Base-by-base conservation (phyloP, 2,329 filamentous ascomycete genomes). In the Mycosphaerella sp. region DNA sequence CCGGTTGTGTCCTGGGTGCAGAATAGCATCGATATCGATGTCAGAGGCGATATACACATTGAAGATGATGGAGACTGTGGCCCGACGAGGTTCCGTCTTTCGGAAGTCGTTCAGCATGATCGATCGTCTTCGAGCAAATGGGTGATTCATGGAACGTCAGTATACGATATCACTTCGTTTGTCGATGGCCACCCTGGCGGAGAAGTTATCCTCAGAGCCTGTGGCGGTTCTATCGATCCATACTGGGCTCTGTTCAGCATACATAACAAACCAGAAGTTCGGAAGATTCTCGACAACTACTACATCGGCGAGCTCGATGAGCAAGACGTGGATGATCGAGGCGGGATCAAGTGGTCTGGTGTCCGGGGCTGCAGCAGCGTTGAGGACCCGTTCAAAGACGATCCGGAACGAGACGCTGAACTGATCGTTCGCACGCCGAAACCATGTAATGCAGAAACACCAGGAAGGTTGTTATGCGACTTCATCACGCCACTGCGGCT, bases 111-210 rank as follows among this genome's bases (percentile, higher is more conserved):
- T 21, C 54, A 63, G 44, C 69, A 71, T 53, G 64, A 67, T 43
- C 54, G 57, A 13, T 54, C 72, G 16, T 79, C 80, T 0, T 63
- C 73, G 1, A 67, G 71, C 8, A 81, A 81, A 2, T 86, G 83
- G 83, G 77, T 86, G 3, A 80, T 78, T n/a, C 75, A 75, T 47
- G 79, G 75, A 18, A 79, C 79, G 62, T 79, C 80, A 50, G 81
- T 86, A 16, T 86, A 86, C 71, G 79, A 86, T 61, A 86, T 86
- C 46, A 86, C 82, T 1, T 80, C 85, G 44, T 86, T 82, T 80
- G 70, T 86, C 17, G 70, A 73, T 1, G 80, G 76, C 0, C 83
- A 86, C 62, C 83, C 83, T 0, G 83, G 83, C 3, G 83, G 83
- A 37, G 79, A 84, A 46, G 80, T 86, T 12, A 86, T 86, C 52